A percentile compares a stretch with the other conserved stretches of the same genome.
phyloP scores from a whole-genome alignment of 2,329 filamentous ascomycete species.

The Cryphonectria carpinicola region DNA sequence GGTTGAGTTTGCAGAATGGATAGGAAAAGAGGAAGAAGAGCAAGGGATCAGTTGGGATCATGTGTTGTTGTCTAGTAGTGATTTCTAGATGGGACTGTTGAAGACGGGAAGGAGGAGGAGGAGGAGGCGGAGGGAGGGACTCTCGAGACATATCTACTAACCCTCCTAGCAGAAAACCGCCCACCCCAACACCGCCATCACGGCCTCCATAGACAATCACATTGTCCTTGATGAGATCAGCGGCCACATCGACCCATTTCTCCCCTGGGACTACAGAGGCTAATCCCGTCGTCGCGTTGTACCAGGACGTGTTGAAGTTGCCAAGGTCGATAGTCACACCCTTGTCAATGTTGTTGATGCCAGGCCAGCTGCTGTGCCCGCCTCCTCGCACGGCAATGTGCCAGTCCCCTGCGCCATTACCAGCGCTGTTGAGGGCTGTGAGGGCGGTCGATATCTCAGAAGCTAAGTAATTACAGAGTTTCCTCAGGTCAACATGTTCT shows the following conservation, averaged over 20 bases:
- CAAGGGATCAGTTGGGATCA: no score
- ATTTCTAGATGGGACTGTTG: neutral
- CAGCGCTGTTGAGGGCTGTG: slow-evolving; percentile 21
- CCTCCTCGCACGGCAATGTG: slow-evolving; percentile 54
- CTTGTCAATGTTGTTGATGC: slow-evolving; percentile 46
- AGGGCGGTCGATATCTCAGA: slow-evolving; percentile 34
- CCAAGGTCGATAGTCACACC: slow-evolving; percentile 51
- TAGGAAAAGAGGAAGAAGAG: neutral
- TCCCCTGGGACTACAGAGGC: slow-evolving; percentile 18
- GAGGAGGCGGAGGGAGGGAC: neutral
- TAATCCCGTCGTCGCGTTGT: slow-evolving; percentile 24
- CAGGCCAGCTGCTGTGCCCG: slow-evolving; percentile 49
- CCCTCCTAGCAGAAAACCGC: slow-evolving; percentile 15
- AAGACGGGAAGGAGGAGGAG: neutral
- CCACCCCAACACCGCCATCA: slow-evolving; percentile 18
- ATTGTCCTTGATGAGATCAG: slow-evolving; percentile 6
- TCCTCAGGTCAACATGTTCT: neutral
- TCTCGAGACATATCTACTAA: neutral
- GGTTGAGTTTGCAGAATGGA: neutral
- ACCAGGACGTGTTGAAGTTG: slow-evolving; percentile 30
- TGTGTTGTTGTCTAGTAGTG: neutral
- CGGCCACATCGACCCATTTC: slow-evolving; percentile 10
- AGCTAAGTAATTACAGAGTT: slow-evolving; percentile 15
- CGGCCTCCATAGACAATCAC: slow-evolving; percentile 17
- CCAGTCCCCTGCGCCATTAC: slow-evolving; percentile 35